A percentile compares a stretch with the other conserved stretches of the same genome.
Evolutionary conservation across 352 stramenopile species (phyloP).

Genomic region (Blastocystis sp.): DNA sequence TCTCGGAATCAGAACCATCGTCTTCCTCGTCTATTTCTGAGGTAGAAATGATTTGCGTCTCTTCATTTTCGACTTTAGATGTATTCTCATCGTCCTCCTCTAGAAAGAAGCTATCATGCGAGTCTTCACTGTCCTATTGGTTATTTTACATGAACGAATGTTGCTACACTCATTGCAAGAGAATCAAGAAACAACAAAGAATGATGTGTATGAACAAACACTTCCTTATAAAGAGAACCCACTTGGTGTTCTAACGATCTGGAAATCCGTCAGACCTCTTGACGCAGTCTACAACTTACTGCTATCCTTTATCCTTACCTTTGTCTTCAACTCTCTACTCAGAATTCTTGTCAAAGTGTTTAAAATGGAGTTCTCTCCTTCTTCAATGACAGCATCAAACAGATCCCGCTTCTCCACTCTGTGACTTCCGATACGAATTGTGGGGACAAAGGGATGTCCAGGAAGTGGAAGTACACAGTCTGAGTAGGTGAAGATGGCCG

Average conservation of each 20-base stretch:
- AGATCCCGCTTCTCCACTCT: not conserved
- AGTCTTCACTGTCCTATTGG: conserved; percentile 18
- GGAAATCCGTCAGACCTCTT: conserved; percentile 23
- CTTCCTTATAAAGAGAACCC: conserved; percentile 36
- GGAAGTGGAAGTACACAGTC: not conserved
- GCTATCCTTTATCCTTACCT: not conserved
- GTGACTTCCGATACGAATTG: not conserved
- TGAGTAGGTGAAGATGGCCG: not conserved
- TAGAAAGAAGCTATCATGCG: conserved; percentile 45
- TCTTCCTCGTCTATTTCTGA: not conserved
- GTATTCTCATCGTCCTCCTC: not conserved
- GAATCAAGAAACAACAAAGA: not conserved
- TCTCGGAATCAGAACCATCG: not conserved
- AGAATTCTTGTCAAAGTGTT: conserved; percentile 1
- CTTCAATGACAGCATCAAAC: not conserved
- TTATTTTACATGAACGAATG: not conserved
- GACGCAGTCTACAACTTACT: not conserved
- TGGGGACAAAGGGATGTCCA: conserved; percentile 61
- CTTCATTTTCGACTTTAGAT: not conserved
- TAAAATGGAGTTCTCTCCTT: not conserved
- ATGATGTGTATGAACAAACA: conserved; percentile 1
- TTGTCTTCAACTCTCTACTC: not conserved
- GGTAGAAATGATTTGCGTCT: not conserved
- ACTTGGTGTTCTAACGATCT: conserved; percentile 18
- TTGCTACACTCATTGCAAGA: not conserved